A percentile compares a stretch with the other conserved stretches of the same genome.
These are phyloP conservation scores for Crithidia brevicula DNA, from an alignment of 208 protist species.

Conservation along the genomic window DNA sequence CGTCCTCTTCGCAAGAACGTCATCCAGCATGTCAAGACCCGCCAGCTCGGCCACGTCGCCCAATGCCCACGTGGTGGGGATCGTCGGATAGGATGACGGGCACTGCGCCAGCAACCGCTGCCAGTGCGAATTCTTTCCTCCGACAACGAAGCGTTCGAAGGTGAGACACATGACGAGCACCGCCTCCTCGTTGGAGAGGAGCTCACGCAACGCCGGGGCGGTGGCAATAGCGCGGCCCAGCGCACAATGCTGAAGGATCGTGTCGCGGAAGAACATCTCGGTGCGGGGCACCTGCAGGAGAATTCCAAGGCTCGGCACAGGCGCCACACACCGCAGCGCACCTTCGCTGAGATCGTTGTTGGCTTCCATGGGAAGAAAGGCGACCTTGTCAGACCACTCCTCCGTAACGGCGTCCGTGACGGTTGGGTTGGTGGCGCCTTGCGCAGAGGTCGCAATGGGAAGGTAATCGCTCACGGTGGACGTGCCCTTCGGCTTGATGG, in stretches of 20 bases:
- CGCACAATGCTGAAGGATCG: slow-evolving; percentile 52
- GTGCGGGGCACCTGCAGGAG: slow-evolving; percentile 78
- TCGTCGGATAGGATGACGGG: slow-evolving; percentile 67
- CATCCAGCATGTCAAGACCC: slow-evolving; percentile 82
- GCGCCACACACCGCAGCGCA: slow-evolving; percentile 56
- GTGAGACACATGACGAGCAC: slow-evolving; percentile 80
- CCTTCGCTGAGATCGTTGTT: slow-evolving; percentile 64
- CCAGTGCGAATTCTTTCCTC: slow-evolving; percentile 66
- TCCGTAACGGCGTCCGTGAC: not conserved
- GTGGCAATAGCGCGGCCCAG: slow-evolving; percentile 56
- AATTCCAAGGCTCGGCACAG: slow-evolving; percentile 51
- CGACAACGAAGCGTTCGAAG: slow-evolving; percentile 74
- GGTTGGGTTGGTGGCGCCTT: not conserved
- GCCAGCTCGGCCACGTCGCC: slow-evolving; percentile 73
- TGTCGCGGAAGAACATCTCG: slow-evolving; percentile 70
- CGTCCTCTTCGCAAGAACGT: slow-evolving; percentile 63
- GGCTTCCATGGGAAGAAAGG: slow-evolving; percentile 44
- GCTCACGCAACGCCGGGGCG: slow-evolving; percentile 37
- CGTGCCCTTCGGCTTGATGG: slow-evolving; percentile 51
- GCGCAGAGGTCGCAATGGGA: not conserved
- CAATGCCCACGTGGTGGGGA: slow-evolving; percentile 74
- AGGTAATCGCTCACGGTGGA: slow-evolving; percentile 7
- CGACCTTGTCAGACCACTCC: slow-evolving; percentile 29
- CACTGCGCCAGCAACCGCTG: slow-evolving; percentile 52
- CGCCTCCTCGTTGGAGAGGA: slow-evolving; percentile 72